Evolutionary conservation across 2,329 filamentous ascomycete genomes (phyloP), one percentile per base, ranked within the genome.

Genomic region (Paecilomyces dactylethromorphus): DNA sequence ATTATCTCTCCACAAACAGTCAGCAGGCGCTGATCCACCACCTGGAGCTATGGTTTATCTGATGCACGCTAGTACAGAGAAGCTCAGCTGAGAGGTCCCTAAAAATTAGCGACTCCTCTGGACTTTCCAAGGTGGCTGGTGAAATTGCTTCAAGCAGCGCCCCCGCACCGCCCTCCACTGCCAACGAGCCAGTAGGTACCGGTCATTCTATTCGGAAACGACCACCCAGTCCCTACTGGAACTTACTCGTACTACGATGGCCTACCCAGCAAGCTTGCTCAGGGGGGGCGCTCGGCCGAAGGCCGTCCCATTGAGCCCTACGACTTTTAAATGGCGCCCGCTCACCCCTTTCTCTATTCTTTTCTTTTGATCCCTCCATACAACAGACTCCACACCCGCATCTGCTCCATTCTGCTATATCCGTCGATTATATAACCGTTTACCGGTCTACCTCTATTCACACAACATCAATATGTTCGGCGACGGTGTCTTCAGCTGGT

Each of bases 401-500:
- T 33, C 32, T 13, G 32, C 32, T 33, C 10, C 32, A 33, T 33
- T 13, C 32, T 12, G 32, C 32, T 1, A 29, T 29, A 2, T 29
- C 26, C 26, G 26, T 29, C 7, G 26, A 29, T 29, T 29, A 29
- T 29, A 29, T 29, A 29, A 29, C 26, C 26, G 26, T 29, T 7
- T 29, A 29, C 3, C 32, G 32, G 13, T 29, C 7, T 18, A 45
- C 21, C 18, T 21, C 6, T 18, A 45, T 18, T 10, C n/a, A 6
- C 39, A 10, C 39, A 2, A 33, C 6, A 18, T 21, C 32, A 61
- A 51, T 15, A 63, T 63, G 61, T 63, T 63, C 56, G 39, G 68
- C 53, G 62, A 62, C 60, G 58, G 55, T 33, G 53, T 69, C 63
- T 69, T 71, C 68, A 66, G 66, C 65, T 62, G 65, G 56, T 72